Evolutionary conservation across 257 asterid species (phyloP).

Genomic region (Salvia rosmarinus): DNA sequence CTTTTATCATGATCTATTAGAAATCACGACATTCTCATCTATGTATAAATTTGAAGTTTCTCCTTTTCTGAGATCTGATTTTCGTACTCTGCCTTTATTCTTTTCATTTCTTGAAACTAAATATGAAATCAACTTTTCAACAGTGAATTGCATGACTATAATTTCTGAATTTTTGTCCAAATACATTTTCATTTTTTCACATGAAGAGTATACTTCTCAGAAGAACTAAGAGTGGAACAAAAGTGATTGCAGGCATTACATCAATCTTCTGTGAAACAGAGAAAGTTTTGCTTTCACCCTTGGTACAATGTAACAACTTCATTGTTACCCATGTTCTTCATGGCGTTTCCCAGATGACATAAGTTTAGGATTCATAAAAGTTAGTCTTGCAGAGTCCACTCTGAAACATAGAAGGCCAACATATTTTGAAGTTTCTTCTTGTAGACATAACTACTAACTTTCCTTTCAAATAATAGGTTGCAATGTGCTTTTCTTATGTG

Average conservation of each 20-base stretch:
- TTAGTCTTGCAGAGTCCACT: not conserved
- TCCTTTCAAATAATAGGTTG: not conserved
- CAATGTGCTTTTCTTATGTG: not conserved
- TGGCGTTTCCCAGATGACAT: not conserved
- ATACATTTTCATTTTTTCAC: not conserved
- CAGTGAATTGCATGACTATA: too few relatives aligned
- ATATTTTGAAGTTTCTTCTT: not conserved
- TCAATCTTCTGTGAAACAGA: not conserved
- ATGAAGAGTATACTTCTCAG: not conserved
- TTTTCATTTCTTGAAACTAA: too few relatives aligned
- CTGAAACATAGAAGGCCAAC: not conserved
- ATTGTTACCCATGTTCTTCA: not conserved
- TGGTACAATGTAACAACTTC: not conserved
- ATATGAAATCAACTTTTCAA: too few relatives aligned
- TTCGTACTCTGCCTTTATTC: not conserved
- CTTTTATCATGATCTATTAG: not conserved
- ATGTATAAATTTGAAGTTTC: not conserved
- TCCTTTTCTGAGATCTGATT: not conserved
- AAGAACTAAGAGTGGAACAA: not conserved
- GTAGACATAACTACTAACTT: slow-evolving; percentile 7
- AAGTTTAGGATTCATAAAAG: not conserved
- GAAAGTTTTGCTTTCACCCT: slow-evolving; percentile 18
- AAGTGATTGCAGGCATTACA: not conserved
- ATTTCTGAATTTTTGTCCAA: not conserved
- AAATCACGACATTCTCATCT: not conserved